Conservation (phyloP, 108 stramenopile species). For the Seminavis robusta region DNA sequence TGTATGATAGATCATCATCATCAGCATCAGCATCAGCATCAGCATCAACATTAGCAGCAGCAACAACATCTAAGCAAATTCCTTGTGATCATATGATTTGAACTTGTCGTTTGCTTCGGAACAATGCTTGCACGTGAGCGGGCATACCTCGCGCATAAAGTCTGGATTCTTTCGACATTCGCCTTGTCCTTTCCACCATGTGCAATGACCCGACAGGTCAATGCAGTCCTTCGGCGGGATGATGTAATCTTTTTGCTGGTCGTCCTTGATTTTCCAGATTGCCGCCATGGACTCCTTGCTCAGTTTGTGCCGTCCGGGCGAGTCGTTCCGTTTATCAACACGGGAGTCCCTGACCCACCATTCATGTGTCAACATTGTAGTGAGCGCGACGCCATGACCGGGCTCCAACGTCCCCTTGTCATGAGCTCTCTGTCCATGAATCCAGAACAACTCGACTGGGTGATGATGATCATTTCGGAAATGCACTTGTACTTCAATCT, state of each 20-base stretch:
- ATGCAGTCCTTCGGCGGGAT: constrained; percentile 38
- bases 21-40: no score
- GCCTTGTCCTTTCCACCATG: constrained; percentile 36
- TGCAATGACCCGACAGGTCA: constrained; percentile 56
- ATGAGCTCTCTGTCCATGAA: constrained; percentile 28
- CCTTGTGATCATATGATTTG: no score
- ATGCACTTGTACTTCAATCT: constrained; percentile 31
- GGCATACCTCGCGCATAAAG: constrained; percentile 47
- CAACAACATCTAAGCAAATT: no score
- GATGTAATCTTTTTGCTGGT: constrained; percentile 11
- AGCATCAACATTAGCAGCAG: no score
- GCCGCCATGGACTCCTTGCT: constrained; percentile 16
- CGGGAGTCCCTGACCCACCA: constrained; percentile 53
- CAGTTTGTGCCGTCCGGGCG: constrained; percentile 47
- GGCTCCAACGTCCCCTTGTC: constrained; percentile 25
- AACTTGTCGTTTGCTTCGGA: not conserved
- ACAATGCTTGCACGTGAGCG: constrained; percentile 26
- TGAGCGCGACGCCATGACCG: not conserved
- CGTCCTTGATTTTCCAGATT: constrained; percentile 38
- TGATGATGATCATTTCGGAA: constrained; percentile 57
- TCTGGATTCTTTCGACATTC: constrained; percentile 48
- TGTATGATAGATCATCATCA: no score
- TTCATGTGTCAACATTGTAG: constrained; percentile 42
- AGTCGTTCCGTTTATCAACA: constrained; percentile 35
- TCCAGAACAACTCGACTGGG: constrained; percentile 63